Percentiles rank a stretch among this genome's conserved stretches.
Conservation (phyloP, 1,284 basidiomycete species). For the Rugosomyces carneus region DNA sequence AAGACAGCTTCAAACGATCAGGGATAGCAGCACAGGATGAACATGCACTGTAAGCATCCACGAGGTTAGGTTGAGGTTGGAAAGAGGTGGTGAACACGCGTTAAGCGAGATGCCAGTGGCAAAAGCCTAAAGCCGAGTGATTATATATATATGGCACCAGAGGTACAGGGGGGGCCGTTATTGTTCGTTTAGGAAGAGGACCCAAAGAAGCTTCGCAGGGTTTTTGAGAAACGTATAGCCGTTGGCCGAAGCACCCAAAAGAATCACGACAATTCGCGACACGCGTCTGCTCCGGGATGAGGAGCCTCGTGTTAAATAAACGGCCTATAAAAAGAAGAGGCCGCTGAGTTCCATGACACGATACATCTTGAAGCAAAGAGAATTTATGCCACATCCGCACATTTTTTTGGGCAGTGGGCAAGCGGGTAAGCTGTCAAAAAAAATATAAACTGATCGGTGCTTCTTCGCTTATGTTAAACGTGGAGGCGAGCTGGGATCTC, state of each 20-base stretch:
- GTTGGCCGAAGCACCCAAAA: constrained; percentile 26
- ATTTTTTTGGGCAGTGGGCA: constrained; percentile 10
- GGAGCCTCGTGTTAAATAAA: constrained; percentile 35
- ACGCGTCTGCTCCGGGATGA: constrained; percentile 37
- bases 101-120: constrained; percentile 17
- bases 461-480: constrained; percentile 20
- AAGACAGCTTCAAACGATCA: constrained; percentile 25
- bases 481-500: constrained; percentile 18
- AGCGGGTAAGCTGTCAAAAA: constrained; percentile 5
- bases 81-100: constrained; percentile 28
- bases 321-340: constrained; percentile 16
- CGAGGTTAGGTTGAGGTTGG: constrained; percentile 39
- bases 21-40: constrained; percentile 36
- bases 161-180: constrained; percentile 25
- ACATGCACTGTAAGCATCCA: constrained; percentile 42
- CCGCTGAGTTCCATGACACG: constrained; percentile 12
- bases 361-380: constrained; percentile 1
- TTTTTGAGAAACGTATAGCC: constrained; percentile 21
- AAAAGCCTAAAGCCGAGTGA: constrained; percentile 17
- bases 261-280: constrained; percentile 28
- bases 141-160: constrained; percentile 19
- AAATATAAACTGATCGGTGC: constrained; percentile 18
- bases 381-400: constrained; percentile 11
- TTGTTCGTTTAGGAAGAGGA: constrained; percentile 23
- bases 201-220: constrained; percentile 23